Percentiles rank a stretch among this genome's conserved stretches.
phyloP scores from a whole-genome alignment of 208 protist genomes.

The Crithidia thermophila region DNA sequence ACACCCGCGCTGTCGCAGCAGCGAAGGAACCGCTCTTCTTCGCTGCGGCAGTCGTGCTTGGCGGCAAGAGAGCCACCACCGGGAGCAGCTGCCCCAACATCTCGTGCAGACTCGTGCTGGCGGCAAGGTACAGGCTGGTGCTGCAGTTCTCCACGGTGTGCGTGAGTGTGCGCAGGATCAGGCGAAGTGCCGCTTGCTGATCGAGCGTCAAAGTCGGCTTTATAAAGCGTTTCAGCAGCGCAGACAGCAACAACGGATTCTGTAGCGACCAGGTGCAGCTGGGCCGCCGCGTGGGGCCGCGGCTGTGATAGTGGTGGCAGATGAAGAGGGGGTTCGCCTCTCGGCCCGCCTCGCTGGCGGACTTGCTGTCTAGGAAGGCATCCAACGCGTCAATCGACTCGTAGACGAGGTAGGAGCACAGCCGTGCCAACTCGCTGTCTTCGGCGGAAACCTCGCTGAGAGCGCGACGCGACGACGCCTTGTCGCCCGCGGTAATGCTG shows the following conservation, averaged over 20 bases:
- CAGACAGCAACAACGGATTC: constrained; percentile 50
- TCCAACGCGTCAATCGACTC: constrained; percentile 36
- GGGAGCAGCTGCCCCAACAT: constrained; percentile 55
- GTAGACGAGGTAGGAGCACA: constrained; percentile 35
- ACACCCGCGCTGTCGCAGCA: constrained; percentile 1
- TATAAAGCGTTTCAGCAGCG: constrained; percentile 35
- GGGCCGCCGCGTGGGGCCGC: background rate
- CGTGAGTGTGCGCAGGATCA: constrained; percentile 25
- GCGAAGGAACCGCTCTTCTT: too few relatives aligned
- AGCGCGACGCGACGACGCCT: constrained; percentile 13
- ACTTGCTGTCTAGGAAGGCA: constrained; percentile 12
- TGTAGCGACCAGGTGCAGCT: constrained; percentile 39
- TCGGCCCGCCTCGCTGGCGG: background rate
- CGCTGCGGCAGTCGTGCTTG: background rate
- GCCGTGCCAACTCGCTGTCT: constrained; percentile 20
- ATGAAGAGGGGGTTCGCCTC: background rate
- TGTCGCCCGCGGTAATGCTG: constrained; percentile 29
- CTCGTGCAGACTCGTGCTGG: constrained; percentile 63
- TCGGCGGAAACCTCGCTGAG: constrained; percentile 10
- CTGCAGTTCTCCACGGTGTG: constrained; percentile 31
- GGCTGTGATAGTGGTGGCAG: background rate
- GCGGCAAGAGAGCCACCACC: constrained; percentile 17
- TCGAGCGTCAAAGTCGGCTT: background rate
- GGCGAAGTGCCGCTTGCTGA: constrained; percentile 21
- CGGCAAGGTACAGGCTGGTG: constrained; percentile 52